phyloP scores from a whole-genome alignment of 1,284 basidiomycete genomes.

The Cryptococcus amylolentus region DNA sequence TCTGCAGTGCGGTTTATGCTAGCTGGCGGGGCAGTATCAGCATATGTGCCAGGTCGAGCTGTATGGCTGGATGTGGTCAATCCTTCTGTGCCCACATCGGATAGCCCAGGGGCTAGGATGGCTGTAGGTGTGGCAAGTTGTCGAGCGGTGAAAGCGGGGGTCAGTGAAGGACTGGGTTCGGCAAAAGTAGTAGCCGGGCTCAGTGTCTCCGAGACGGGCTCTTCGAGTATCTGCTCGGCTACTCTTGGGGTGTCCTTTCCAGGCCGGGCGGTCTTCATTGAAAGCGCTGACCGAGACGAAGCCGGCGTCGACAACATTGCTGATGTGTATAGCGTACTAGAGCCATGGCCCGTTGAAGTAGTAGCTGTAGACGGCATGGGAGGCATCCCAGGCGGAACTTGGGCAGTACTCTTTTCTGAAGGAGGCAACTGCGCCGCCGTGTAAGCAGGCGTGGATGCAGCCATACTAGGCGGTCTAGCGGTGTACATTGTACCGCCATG shows the following conservation, averaged over 20 bases:
- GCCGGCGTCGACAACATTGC: too few relatives aligned
- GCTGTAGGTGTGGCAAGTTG: neutral
- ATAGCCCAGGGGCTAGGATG: neutral
- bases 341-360: conserved; percentile 1
- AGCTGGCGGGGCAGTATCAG: neutral
- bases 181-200: too few relatives aligned
- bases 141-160: too few relatives aligned
- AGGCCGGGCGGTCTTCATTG: too few relatives aligned
- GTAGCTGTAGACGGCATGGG: neutral
- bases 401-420: neutral
- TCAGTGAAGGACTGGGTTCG: too few relatives aligned
- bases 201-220: too few relatives aligned
- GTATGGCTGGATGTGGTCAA: conserved; percentile 6
- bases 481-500: conserved; percentile 4
- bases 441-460: neutral
- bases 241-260: too few relatives aligned
- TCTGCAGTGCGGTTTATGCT: neutral
- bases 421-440: conserved; percentile 1
- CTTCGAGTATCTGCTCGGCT: too few relatives aligned
- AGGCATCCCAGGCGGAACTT: neutral
- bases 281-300: too few relatives aligned
- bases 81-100: conserved; percentile 2
- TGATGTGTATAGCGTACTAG: too few relatives aligned
- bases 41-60: conserved; percentile 1
- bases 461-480: neutral